Evolutionary conservation across 306 rosid genomes (phyloP).

Genomic region (Cucurbita maxima): DNA sequence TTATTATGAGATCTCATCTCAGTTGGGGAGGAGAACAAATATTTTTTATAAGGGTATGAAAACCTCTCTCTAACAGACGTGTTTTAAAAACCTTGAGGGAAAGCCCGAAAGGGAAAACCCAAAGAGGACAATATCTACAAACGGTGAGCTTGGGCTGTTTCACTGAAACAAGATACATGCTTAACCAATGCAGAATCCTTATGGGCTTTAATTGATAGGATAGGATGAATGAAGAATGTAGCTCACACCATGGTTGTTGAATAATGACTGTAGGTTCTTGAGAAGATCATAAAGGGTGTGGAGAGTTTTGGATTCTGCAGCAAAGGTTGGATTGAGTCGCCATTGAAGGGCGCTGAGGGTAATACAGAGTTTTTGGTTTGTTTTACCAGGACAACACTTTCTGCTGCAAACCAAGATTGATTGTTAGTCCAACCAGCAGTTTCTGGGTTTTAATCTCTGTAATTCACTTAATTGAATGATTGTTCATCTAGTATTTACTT

Average conservation of each 20-base stretch:
- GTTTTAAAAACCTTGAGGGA: too few relatives aligned
- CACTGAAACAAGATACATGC: too few relatives aligned
- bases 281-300: constrained; percentile 64
- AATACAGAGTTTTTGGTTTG: constrained; percentile 79
- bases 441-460: not conserved
- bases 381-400: constrained; percentile 26
- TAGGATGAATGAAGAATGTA: not conserved
- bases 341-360: constrained; percentile 90
- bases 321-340: constrained; percentile 82
- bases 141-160: too few relatives aligned
- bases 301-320: constrained; percentile 64
- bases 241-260: not conserved
- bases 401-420: not conserved
- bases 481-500: not conserved
- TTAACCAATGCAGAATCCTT: not conserved
- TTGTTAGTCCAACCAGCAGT: not conserved
- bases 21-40: too few relatives aligned
- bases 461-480: not conserved
- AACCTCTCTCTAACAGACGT: too few relatives aligned
- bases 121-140: too few relatives aligned
- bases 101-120: too few relatives aligned
- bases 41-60: too few relatives aligned
- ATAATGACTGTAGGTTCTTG: constrained; percentile 44
- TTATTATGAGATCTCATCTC: too few relatives aligned
- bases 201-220: not conserved